phyloP scores from a whole-genome alignment of 345 rosid genomes.

The Cardamine occulta region DNA sequence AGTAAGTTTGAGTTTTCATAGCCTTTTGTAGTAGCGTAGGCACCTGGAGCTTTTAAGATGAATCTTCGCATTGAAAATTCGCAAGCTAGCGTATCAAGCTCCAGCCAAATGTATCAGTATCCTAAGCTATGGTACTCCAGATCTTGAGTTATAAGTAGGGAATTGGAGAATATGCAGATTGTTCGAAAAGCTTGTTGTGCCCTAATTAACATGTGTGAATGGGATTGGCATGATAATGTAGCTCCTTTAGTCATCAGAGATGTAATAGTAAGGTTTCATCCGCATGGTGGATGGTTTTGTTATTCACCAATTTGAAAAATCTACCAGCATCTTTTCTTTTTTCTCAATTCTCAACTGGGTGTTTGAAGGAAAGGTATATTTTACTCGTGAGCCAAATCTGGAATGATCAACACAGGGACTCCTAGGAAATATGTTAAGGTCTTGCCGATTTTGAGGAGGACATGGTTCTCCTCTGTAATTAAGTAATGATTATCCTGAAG shows the following conservation, averaged over 20 bases:
- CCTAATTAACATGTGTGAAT: background rate
- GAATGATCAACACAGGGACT: constrained; percentile 6
- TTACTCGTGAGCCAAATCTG: background rate
- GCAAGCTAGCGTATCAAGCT: background rate
- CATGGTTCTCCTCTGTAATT: background rate
- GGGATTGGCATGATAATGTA: background rate
- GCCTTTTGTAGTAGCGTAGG: background rate
- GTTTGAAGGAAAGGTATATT: background rate
- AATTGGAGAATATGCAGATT: background rate
- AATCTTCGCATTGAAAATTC: background rate
- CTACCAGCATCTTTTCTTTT: background rate
- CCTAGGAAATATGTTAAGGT: constrained; percentile 1
- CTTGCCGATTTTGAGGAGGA: background rate
- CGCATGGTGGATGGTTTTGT: constrained; percentile 7
- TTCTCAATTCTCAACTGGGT: background rate
- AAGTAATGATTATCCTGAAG: constrained; percentile 4
- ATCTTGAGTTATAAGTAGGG: background rate
- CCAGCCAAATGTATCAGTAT: background rate
- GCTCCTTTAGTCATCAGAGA: constrained; percentile 5
- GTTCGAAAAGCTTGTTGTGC: background rate
- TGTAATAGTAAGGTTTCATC: background rate
- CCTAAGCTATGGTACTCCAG: background rate
- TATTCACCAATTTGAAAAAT: background rate
- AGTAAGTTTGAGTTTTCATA: background rate
- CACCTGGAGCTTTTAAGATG: background rate